These are phyloP conservation scores for Dothistroma pini DNA, from an alignment of 2,329 filamentous ascomycete species.

Conservation along the genomic window DNA sequence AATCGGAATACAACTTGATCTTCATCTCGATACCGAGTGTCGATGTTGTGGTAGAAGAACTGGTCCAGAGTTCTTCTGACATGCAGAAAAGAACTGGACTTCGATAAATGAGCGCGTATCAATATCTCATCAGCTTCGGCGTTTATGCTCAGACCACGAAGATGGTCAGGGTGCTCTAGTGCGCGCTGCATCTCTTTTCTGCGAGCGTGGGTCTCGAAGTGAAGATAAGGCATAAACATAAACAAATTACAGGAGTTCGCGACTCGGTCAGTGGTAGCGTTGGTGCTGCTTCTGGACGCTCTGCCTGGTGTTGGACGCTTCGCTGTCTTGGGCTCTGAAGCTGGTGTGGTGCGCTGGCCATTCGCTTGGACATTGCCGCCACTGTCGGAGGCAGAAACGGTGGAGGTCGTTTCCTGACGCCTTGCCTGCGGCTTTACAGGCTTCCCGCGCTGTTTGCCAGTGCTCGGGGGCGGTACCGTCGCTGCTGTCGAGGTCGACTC, in stretches of 20 bases:
- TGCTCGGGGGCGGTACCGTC: background rate
- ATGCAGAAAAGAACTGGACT: constrained; percentile 43
- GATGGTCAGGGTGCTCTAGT: constrained; percentile 36
- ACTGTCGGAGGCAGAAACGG: constrained; percentile 13
- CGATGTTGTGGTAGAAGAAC: constrained; percentile 62
- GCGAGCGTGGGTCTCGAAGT: constrained; percentile 57
- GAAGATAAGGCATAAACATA: constrained; percentile 61
- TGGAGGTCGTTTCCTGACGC: constrained; percentile 21
- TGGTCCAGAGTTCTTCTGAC: constrained; percentile 62
- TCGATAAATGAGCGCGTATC: constrained; percentile 24
- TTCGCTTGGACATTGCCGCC: constrained; percentile 5
- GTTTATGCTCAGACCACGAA: constrained; percentile 10
- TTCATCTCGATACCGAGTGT: constrained; percentile 56
- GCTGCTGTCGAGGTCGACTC: background rate
- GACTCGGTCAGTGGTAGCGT: constrained; percentile 7
- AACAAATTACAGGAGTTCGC: constrained; percentile 34
- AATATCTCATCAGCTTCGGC: constrained; percentile 38
- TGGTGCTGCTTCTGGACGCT: constrained; percentile 8
- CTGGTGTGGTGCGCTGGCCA: background rate
- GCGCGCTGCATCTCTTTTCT: constrained; percentile 53
- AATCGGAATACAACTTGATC: constrained; percentile 65
- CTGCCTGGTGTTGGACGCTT: constrained; percentile 8
- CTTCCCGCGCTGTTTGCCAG: background rate
- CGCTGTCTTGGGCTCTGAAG: background rate
- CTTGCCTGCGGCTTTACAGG: constrained; percentile 10